Base-by-base conservation (phyloP, 2,329 filamentous ascomycete genomes). In the Fusarium chuoi region DNA sequence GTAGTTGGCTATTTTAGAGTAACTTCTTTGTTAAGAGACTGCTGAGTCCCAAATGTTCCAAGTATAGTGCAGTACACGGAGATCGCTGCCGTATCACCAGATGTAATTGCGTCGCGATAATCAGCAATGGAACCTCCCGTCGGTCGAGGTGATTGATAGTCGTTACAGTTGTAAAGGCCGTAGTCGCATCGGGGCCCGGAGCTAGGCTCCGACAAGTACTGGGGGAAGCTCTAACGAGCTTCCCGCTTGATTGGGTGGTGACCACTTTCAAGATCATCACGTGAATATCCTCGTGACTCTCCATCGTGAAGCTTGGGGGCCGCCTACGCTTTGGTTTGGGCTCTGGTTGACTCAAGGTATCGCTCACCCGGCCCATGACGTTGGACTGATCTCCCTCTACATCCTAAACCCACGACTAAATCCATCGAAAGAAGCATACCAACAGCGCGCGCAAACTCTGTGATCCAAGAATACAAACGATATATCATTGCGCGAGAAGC, bases 291-390 rank as follows among this genome's bases (percentile, higher is more conserved):
- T 22, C 72, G 69, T 75, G 72, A 75, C 42, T 36, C 15, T 3
- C 36, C 11, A 73, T 70, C 61, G 51, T 65, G 48, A 63, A 49
- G 39, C 44, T 20, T n/a, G 56, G 58, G 58, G 28, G 61, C 65
- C 72, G 61, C 64, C 58, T 67, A 57, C 60, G 57, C 56, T 54
- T 56, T 24, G 28, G 51, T 46, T 63, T 41, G 49, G 65, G 45
- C 46, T 59, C 22, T 45, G 49, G 54, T 71, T 51, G 57, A 69
- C 62, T 60, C 49, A 63, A 63, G 68, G 59, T 75, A 75, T 75
- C 70, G 62, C 71, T 71, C 57, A 61, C 45, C 69, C 56, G 59
- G 71, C 68, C 74, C 73, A 76, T 73, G 65, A 76, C 68, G 71
- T 71, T 71, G 51, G 61, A 71, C 64, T 62, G 42, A 67, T 52